Percentiles rank a stretch among this genome's conserved stretches.
phyloP scores from a whole-genome alignment of 2,329 filamentous ascomycete genomes.

The Monascus ruber region DNA sequence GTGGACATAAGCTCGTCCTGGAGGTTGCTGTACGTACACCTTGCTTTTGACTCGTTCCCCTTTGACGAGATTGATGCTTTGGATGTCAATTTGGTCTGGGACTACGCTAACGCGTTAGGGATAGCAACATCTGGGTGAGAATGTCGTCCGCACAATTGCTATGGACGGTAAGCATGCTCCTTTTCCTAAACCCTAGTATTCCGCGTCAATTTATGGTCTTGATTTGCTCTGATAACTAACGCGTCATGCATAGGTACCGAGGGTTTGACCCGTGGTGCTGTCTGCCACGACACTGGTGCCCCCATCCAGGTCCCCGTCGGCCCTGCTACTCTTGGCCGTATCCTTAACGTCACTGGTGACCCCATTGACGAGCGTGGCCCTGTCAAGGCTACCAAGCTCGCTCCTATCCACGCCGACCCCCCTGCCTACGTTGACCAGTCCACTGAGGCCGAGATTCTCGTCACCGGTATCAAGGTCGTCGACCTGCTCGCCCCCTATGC shows the following conservation, averaged over 20 bases:
- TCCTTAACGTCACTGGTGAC: slow-evolving; percentile 99
- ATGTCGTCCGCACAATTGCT: slow-evolving; percentile 98
- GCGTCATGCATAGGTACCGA: slow-evolving; percentile 63
- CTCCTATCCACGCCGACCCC: slow-evolving; percentile 88
- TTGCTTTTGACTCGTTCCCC: slow-evolving; percentile 4
- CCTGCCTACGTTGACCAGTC: slow-evolving; percentile 92
- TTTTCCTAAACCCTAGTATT: slow-evolving; percentile 2
- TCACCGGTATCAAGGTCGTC: slow-evolving; percentile 99
- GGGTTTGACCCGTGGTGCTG: slow-evolving; percentile 90
- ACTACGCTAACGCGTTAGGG: slow-evolving; percentile 9
- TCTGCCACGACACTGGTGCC: slow-evolving; percentile 75
- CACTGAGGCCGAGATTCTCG: slow-evolving; percentile 88
- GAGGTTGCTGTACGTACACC: slow-evolving; percentile 75
- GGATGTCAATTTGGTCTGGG: slow-evolving; percentile 6
- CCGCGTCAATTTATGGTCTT: background rate
- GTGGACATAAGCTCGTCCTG: slow-evolving; percentile 85
- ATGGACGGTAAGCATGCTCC: slow-evolving; percentile 75
- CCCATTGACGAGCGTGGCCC: slow-evolving; percentile 99
- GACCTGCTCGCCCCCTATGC: slow-evolving; percentile 97
- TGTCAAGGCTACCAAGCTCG: slow-evolving; percentile 80
- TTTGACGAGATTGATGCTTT: slow-evolving; percentile 2
- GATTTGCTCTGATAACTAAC: slow-evolving; percentile 7
- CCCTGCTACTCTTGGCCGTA: slow-evolving; percentile 85
- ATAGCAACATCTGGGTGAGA: slow-evolving; percentile 99
- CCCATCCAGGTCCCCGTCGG: slow-evolving; percentile 97